phyloP scores from a whole-genome alignment of 352 stramenopile genomes.

The Phytophthora citrophthora region DNA sequence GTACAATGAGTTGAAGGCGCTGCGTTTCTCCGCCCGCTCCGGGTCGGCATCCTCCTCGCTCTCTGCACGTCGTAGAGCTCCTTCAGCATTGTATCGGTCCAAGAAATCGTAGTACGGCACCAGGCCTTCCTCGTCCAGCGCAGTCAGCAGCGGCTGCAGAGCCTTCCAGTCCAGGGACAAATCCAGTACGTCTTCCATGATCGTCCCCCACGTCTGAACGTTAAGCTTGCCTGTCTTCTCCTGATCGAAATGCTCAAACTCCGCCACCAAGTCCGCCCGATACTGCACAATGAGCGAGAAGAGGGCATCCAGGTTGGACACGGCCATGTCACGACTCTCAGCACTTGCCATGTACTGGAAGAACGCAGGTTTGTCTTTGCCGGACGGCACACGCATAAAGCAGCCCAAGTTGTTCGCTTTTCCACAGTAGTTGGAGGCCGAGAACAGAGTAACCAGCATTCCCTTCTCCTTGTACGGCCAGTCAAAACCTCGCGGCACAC shows the following conservation, averaged over 20 bases:
- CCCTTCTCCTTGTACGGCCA: slow-evolving; percentile 83
- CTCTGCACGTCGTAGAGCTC: slow-evolving; percentile 29
- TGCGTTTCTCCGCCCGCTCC: slow-evolving; percentile 59
- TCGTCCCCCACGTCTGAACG: slow-evolving; percentile 54
- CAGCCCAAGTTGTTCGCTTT: slow-evolving; percentile 87
- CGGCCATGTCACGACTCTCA: slow-evolving; percentile 79
- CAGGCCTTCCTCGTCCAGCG: slow-evolving; percentile 64
- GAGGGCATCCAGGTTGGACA: slow-evolving; percentile 85
- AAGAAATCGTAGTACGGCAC: slow-evolving; percentile 83
- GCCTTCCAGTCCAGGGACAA: slow-evolving; percentile 81
- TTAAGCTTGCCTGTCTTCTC: slow-evolving; percentile 49
- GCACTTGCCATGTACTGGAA: slow-evolving; percentile 90
- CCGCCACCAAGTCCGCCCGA: slow-evolving; percentile 60
- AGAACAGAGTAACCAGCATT: slow-evolving; percentile 90
- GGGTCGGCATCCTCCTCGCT: slow-evolving; percentile 40
- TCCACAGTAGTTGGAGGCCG: slow-evolving; percentile 87
- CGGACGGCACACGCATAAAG: slow-evolving; percentile 83
- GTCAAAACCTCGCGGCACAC: slow-evolving; percentile 79
- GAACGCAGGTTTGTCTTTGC: slow-evolving; percentile 78
- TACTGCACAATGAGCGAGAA: slow-evolving; percentile 88
- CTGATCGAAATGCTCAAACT: slow-evolving; percentile 67
- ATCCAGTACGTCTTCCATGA: slow-evolving; percentile 86
- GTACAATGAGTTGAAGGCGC: slow-evolving; percentile 85
- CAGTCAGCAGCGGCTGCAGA: slow-evolving; percentile 78
- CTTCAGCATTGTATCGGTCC: slow-evolving; percentile 75